Base-by-base conservation (phyloP, 2,329 filamentous ascomycete species). In the Lachnellula occidentalis region DNA sequence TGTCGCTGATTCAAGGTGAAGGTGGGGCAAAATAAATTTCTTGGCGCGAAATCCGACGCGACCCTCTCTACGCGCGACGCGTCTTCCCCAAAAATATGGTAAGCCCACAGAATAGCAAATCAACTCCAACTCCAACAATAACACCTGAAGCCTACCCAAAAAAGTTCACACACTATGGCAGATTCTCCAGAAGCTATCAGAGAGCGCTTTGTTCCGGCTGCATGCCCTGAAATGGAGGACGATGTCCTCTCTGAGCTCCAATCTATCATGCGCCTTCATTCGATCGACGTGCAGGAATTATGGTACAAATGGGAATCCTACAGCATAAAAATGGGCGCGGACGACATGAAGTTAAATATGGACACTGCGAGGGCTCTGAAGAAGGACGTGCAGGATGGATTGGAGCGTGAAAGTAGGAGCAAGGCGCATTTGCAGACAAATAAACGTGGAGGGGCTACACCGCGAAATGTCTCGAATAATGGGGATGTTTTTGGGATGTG, bases 261-360 rank as follows among this genome's bases (percentile, higher is more conserved):
- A 68, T 95, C 90, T 55, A 95, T 96, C 69, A 81, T 94, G 74
- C 85, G 86, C 52, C 78, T 97, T 57, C 90, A 96, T 73, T 84
- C 83, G 47, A 80, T 97, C 57, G 82, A 85, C 15, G 79, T 85
- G 34, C 86, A 97, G 70, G 94, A 97, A 69, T 78, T 97, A 24
- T 96, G 90, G 72, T 96, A 90, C 82, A 97, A 97, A 78, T 99
- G 94, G 94, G 94, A 99, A 72, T 92, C 91, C 0, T 97, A 96
- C 77, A 92, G 88, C 71, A 87, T 99, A 69, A 95, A 92, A 72
- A 91, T 97, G 85, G 90, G 92, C 22, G 76, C 83, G 47, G 90
- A 95, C 54, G 87, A 90, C 54, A 85, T 85, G 58, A 85, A 79
- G 56, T 74, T 89, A 58, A 82, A 87, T 47, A 77, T 95, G 42